Conservation (phyloP, 192 early-diverging fungal species). For the Podila epicladia region DNA sequence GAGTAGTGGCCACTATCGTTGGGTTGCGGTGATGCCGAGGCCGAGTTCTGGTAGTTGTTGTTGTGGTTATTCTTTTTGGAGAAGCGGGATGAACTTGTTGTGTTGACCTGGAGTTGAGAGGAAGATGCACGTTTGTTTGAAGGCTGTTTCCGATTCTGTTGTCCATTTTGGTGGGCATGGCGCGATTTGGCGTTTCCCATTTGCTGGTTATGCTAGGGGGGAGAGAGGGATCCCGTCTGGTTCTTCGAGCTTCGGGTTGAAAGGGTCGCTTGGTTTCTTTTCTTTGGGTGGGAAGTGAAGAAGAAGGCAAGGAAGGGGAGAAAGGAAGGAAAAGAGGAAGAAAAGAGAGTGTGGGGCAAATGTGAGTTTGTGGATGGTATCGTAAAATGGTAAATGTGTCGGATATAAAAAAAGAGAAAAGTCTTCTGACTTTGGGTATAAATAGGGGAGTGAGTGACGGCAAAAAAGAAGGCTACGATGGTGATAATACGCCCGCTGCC, state of each 20-base stretch:
- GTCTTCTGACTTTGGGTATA: too few species aligned
- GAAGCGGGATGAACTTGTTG: not conserved
- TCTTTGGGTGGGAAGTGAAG: not conserved
- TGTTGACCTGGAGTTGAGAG: not conserved
- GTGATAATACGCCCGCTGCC: too few species aligned
- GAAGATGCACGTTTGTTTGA: not conserved
- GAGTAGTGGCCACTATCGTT: conserved; percentile 52
- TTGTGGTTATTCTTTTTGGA: conserved; percentile 5
- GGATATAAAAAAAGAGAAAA: too few species aligned
- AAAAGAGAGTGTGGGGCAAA: too few species aligned
- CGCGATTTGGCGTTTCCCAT: conserved; percentile 51
- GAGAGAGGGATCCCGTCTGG: not conserved
- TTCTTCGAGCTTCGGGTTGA: too few species aligned
- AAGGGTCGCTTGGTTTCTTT: not conserved
- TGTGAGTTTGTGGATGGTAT: too few species aligned
- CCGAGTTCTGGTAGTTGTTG: conserved; percentile 7
- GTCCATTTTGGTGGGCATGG: conserved; percentile 4
- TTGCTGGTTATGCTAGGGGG: not conserved
- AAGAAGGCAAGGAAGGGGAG: not conserved
- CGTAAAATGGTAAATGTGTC: too few species aligned
- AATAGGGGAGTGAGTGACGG: too few species aligned
- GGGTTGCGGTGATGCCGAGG: conserved; percentile 4
- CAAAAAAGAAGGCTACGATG: too few species aligned
- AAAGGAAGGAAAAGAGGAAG: too few species aligned
- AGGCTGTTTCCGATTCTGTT: not conserved